Evolutionary conservation across 495 filamentous ascomycete genomes (phyloP).

Genomic region (Aspergillus taichungensis): DNA sequence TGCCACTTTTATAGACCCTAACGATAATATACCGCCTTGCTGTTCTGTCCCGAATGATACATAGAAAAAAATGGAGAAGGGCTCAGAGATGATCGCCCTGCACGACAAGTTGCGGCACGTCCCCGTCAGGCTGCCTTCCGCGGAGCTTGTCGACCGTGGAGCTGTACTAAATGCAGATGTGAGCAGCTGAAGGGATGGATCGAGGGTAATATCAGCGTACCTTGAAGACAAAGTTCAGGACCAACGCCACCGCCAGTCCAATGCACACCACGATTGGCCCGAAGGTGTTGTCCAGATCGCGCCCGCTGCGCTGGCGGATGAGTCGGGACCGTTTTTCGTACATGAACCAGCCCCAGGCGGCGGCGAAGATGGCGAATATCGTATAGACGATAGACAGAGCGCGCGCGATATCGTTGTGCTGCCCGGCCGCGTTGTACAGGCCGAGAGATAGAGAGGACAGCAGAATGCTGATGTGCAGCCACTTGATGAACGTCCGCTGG

Average conservation of each 20-base stretch:
- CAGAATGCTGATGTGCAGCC: constrained; percentile 87
- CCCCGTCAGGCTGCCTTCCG: constrained; percentile 7
- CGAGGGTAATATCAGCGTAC: constrained; percentile 13
- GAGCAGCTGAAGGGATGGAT: not conserved
- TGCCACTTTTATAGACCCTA: too few relatives aligned
- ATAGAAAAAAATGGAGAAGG: too few relatives aligned
- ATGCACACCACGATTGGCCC: constrained; percentile 79
- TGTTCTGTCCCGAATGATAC: too few relatives aligned
- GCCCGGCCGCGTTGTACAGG: constrained; percentile 77
- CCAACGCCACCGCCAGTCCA: constrained; percentile 67
- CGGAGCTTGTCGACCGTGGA: constrained; percentile 21
- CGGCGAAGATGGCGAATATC: constrained; percentile 69
- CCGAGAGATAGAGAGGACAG: constrained; percentile 74
- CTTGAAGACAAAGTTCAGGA: constrained; percentile 85
- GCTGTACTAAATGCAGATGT: constrained; percentile 20
- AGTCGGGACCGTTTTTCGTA: constrained; percentile 65
- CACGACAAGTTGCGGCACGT: not conserved
- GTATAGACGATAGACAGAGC: constrained; percentile 74
- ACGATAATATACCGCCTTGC: too few relatives aligned
- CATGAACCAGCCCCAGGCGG: constrained; percentile 79
- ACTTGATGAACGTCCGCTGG: constrained; percentile 94
- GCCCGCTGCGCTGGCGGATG: constrained; percentile 76
- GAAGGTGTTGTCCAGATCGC: constrained; percentile 80
- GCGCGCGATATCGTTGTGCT: constrained; percentile 60
- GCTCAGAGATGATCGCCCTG: too few relatives aligned